Evolutionary conservation across 2,329 filamentous ascomycete genomes (phyloP), one percentile per base, ranked within the genome.

Genomic region (Claviceps arundinis): DNA sequence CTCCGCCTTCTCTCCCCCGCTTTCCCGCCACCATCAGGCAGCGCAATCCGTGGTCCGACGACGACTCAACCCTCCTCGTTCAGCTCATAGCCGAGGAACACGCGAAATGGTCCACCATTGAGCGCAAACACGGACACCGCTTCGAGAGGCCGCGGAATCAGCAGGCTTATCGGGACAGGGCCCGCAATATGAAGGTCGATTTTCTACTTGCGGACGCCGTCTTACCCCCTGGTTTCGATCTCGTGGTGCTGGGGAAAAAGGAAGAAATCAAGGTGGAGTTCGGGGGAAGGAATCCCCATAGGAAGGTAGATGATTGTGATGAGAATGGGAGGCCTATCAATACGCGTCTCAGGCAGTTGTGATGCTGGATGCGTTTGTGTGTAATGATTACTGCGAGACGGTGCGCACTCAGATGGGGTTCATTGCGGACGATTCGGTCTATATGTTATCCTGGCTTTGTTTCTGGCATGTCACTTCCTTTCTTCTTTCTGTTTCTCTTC

Each of bases 151-250:
- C 60, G 2, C 74, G 77, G 48, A 71, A 73, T 57, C 77, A 80
- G 64, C 77, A 80, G 61, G 73, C 75, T 4, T 70, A 77, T 52
- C 75, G 77, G 6, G 77, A 81, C 67, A 77, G 75, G 63, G 77
- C 77, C n/a, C 73, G 77, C 48, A 73, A 77, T 52, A 56, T 78
- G 51, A 81, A 81, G 65, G 73, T 76, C 38, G 70, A 74, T 37
- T 68, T 74, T 46, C 65, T 81, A 16, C 67, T 71, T 49, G 61
- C 64, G 2, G 74, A 79, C 58, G 55, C 53, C 2, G 40, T 64
- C 9, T 63, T 81, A 4, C 75, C 76, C 1, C 62, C 64, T 0
- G 65, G 68, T 5, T 81, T 80, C 54, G 74, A 81, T 55, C 60
- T 65, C 4, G 72, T 81, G 16, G 62, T 66, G 11, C 65, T 81